Conservation (phyloP, 2,329 filamentous ascomycete species). For the Orbilia javanica region DNA sequence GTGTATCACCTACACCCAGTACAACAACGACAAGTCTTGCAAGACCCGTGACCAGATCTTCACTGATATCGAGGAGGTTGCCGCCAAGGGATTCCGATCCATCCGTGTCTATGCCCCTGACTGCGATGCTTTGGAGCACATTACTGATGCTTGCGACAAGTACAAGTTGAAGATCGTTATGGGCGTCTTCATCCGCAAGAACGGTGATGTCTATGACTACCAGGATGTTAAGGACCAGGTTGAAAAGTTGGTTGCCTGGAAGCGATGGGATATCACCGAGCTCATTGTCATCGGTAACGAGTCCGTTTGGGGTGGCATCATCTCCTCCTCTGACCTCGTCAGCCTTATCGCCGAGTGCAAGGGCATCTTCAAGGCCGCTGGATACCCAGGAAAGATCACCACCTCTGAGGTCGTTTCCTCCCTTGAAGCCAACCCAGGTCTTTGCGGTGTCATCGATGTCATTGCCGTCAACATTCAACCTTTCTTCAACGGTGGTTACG, state of each 20-base stretch:
- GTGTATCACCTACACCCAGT: conserved; percentile 86
- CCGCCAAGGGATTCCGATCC: conserved; percentile 75
- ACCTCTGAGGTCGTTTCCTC: conserved; percentile 87
- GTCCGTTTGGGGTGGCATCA: conserved; percentile 81
- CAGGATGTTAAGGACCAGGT: conserved; percentile 77
- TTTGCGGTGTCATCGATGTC: conserved; percentile 82
- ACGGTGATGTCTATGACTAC: conserved; percentile 68
- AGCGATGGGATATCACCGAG: conserved; percentile 79
- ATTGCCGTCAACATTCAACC: conserved; percentile 90
- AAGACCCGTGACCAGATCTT: conserved; percentile 73
- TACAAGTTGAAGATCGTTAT: conserved; percentile 83
- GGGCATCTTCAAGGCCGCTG: conserved; percentile 72
- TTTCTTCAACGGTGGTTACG: conserved; percentile 84
- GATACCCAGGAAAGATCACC: conserved; percentile 81
- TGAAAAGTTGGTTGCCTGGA: conserved; percentile 77
- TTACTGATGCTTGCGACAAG: conserved; percentile 76
- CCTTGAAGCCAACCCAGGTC: conserved; percentile 75
- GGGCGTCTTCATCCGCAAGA: conserved; percentile 83
- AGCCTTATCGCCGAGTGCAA: conserved; percentile 78
- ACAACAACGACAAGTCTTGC: conserved; percentile 73
- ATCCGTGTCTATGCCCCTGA: conserved; percentile 92
- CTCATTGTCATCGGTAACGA: conserved; percentile 93
- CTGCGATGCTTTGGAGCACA: conserved; percentile 82
- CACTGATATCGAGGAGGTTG: conserved; percentile 74
- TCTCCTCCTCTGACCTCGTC: conserved; percentile 74